Percentiles rank a stretch among this genome's conserved stretches.
phyloP scores from a whole-genome alignment of 169 alveolate genomes.

The Plasmodium reichenowi region DNA sequence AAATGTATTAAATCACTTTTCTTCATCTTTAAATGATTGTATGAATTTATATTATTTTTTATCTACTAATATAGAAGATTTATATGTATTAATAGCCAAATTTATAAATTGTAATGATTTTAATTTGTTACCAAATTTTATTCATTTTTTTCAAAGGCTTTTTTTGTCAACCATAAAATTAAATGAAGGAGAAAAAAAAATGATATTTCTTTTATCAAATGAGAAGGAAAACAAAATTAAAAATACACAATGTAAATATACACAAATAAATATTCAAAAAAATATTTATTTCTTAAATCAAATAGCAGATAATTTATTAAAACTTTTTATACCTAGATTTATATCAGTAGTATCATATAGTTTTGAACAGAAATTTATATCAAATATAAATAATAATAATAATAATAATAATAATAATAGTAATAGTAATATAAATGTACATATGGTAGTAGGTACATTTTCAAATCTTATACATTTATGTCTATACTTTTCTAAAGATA shows the following conservation, averaged over 20 bases:
- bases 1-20: slow-evolving; percentile 49
- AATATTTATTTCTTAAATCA: slow-evolving; percentile 64
- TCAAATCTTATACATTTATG: slow-evolving; percentile 42
- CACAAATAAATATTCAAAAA: slow-evolving; percentile 44
- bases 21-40: slow-evolving; percentile 64
- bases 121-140: slow-evolving; percentile 27
- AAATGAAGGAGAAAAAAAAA: neutral
- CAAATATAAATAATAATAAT: neutral
- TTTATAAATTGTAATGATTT: slow-evolving; percentile 39
- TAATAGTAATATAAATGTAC: slow-evolving; percentile 7
- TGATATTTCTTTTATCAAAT: neutral
- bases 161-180: slow-evolving; percentile 49
- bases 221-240: neutral
- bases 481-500: slow-evolving; percentile 32
- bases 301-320: slow-evolving; percentile 56
- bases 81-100: slow-evolving; percentile 56
- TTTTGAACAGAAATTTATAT: slow-evolving; percentile 33
- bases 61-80: slow-evolving; percentile 63
- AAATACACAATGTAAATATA: slow-evolving; percentile 46
- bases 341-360: slow-evolving; percentile 16
- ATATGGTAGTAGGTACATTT: slow-evolving; percentile 17
- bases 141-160: slow-evolving; percentile 30
- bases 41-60: slow-evolving; percentile 69
- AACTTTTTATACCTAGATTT: slow-evolving; percentile 61
- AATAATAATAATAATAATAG: neutral